phyloP scores from a whole-genome alignment of 768 basidiomycete genomes.

The Ephemerocybe angulata region DNA sequence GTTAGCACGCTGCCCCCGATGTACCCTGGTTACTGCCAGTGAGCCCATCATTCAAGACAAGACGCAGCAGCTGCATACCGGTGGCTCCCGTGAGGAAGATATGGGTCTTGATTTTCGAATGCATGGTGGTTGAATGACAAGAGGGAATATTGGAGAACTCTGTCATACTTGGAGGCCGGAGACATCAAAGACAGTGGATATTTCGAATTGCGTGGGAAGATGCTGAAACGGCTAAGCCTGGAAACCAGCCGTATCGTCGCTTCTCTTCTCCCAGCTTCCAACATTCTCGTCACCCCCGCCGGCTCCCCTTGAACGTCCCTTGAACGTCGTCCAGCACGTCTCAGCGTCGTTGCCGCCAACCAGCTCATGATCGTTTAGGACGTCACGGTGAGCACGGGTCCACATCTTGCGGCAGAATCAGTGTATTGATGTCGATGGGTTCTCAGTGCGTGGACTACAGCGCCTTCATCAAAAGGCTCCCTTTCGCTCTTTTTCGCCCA shows the following conservation, averaged over 20 bases:
- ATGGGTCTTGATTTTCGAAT: constrained; percentile 20
- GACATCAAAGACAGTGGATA: not conserved
- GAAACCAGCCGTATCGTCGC: too few relatives aligned
- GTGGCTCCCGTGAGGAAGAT: constrained; percentile 47
- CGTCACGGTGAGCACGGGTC: not conserved
- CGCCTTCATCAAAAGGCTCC: constrained; percentile 17
- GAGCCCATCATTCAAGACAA: not conserved
- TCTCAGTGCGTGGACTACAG: constrained; percentile 9
- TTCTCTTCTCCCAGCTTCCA: not conserved
- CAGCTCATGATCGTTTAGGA: constrained; percentile 1
- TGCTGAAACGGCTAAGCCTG: too few relatives aligned
- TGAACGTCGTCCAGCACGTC: not conserved
- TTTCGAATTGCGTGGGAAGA: too few relatives aligned
- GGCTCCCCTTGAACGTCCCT: too few relatives aligned
- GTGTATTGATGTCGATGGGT: not conserved
- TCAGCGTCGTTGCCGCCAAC: not conserved
- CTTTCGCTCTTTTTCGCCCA: constrained; percentile 19
- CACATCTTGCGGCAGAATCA: too few relatives aligned
- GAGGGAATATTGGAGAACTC: not conserved
- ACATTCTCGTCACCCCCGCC: not conserved
- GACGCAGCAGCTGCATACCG: constrained; percentile 21
- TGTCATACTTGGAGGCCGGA: not conserved
- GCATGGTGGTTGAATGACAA: constrained; percentile 3
- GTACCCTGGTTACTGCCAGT: constrained; percentile 31
- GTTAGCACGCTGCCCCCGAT: constrained; percentile 45